These are phyloP conservation scores for Nitzschia palea DNA, from an alignment of 108 stramenopile species.

Conservation along the genomic window DNA sequence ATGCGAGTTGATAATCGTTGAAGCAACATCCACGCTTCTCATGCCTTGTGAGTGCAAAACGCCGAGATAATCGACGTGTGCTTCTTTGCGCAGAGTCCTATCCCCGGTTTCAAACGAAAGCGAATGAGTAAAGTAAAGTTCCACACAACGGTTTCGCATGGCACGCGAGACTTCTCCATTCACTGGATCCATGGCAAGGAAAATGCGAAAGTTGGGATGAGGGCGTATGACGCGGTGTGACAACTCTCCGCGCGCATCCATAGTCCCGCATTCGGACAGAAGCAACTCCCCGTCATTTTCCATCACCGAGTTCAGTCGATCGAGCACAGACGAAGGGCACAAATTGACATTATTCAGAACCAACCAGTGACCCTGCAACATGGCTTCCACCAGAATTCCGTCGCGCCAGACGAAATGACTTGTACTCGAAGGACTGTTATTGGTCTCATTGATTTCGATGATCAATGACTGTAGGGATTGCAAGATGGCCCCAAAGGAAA, in stretches of 20 bases:
- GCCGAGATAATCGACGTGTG: slow-evolving; percentile 16
- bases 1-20: background rate
- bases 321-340: slow-evolving; percentile 95
- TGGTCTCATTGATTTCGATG: no score
- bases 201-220: slow-evolving; percentile 94
- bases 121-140: slow-evolving; percentile 61
- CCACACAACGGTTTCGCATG: slow-evolving; percentile 99
- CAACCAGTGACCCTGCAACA: slow-evolving; percentile 93
- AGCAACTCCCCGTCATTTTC: slow-evolving; percentile 93
- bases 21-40: slow-evolving; percentile 21
- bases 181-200: slow-evolving; percentile 88
- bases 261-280: slow-evolving; percentile 89
- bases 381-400: slow-evolving; percentile 91
- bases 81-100: background rate
- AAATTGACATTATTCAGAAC: slow-evolving; percentile 94
- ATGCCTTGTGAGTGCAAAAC: slow-evolving; percentile 8
- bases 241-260: slow-evolving; percentile 33
- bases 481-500: no score
- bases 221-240: slow-evolving; percentile 73
- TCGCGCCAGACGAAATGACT: slow-evolving; percentile 92
- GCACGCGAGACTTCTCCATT: slow-evolving; percentile 96
- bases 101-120: background rate
- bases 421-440: no score
- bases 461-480: no score
- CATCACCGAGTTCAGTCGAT: slow-evolving; percentile 95